Evolutionary conservation across 768 basidiomycete genomes (phyloP).

Genomic region (Phaeotremella fagi): DNA sequence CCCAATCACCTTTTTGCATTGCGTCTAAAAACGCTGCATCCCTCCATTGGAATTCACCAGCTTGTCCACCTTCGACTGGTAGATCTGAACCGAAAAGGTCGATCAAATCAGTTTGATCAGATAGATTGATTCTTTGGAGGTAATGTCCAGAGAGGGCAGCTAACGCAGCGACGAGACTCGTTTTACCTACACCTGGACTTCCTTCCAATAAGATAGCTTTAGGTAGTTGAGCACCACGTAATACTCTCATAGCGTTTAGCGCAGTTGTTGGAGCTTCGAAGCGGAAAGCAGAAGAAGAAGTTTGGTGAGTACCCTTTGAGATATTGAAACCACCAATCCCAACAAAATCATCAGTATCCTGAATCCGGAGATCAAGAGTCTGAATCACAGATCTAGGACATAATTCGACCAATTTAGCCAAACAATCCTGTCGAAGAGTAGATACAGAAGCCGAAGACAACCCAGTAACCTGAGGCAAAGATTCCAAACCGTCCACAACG

Average conservation of each 20-base stretch:
- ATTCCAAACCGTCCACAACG: slow-evolving; percentile 79
- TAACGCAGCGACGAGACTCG: slow-evolving; percentile 81
- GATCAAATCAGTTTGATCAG: slow-evolving; percentile 94
- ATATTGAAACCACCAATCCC: slow-evolving; percentile 71
- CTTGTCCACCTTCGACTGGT: slow-evolving; percentile 81
- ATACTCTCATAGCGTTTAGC: slow-evolving; percentile 78
- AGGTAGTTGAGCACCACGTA: slow-evolving; percentile 78
- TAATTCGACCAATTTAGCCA: slow-evolving; percentile 51
- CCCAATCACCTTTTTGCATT: slow-evolving; percentile 94
- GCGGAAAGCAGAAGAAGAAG: slow-evolving; percentile 57
- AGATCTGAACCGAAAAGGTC: slow-evolving; percentile 96
- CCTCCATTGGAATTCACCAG: slow-evolving; percentile 95
- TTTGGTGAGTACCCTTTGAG: slow-evolving; percentile 54
- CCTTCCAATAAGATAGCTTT: slow-evolving; percentile 96
- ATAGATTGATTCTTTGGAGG: slow-evolving; percentile 89
- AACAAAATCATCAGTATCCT: slow-evolving; percentile 48
- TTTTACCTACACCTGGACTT: slow-evolving; percentile 97
- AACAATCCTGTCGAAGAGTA: slow-evolving; percentile 61
- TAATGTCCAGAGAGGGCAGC: slow-evolving; percentile 72
- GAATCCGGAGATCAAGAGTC: slow-evolving; percentile 4
- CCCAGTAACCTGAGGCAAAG: slow-evolving; percentile 66
- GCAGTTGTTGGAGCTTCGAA: slow-evolving; percentile 82
- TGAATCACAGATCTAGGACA: slow-evolving; percentile 19
- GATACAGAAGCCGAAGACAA: slow-evolving; percentile 60
- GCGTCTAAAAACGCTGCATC: slow-evolving; percentile 93